Base-by-base conservation (phyloP, 202 grass and related monocot genomes). In the Panicum virgatum region DNA sequence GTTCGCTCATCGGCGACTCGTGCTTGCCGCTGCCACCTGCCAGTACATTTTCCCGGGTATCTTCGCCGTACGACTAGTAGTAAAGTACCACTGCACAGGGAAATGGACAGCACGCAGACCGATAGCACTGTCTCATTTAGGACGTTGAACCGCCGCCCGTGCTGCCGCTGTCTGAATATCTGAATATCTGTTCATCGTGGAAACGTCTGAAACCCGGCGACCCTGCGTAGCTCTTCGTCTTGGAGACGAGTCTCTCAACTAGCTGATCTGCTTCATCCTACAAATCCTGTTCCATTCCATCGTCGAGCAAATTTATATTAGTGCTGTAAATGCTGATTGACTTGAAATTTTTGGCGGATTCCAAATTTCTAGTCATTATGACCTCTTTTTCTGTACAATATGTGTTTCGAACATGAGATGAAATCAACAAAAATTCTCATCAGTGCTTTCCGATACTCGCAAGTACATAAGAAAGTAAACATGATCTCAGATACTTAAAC, bases 1-100 rank as follows among this genome's bases (percentile, higher is more conserved):
- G 44, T 82, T 75, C 53, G 43, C 62, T 56, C 48, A 42, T 16
- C 32, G 14, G 57, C 32, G 75, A 56, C 54, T 70, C 52, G 74
- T 71, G 82, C 65, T 45, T 51, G 43, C n/a, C 15, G 74, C 42
- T 29, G 54, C 5, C 22, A 23, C 2, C 6, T 23, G 25, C 38
- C 57, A 5, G 9, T 27, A 26, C 7, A 1, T 12, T 14, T 75
- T 73, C n/a, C 9, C 13, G 43, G 22, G 36, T 69, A 43, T 5
- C 23, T 44, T 5, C 16, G 60, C 39, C 12, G 76, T 51, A 78
- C 75, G 60, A 48, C 6, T 38, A 25, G 45, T 48, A 16, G 61
- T 48, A 16, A 45, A 9, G 36, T 23, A 38, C 12, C 54, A 34
- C 32, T 34, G 32, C 48, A 15, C 25, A 5, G 27, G 61, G 67